Base-by-base conservation (phyloP, 2,329 filamentous ascomycete species). In the Microsporum audouinii region DNA sequence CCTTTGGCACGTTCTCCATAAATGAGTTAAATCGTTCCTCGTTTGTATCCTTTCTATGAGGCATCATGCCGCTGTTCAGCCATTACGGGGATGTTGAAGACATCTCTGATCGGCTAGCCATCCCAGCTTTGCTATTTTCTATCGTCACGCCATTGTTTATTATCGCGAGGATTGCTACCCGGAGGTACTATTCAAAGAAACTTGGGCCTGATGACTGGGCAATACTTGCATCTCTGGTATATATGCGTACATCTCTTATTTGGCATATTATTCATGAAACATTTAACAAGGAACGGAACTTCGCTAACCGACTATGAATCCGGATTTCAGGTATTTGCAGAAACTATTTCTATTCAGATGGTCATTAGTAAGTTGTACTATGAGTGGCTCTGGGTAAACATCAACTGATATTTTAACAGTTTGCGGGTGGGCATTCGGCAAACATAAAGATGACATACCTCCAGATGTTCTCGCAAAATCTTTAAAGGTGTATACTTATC, bases 1-100 rank as follows among this genome's bases (percentile, higher is more conserved):
- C 10, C 6, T 29, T 27, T 12, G 10, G 8, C 43, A 47, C 23
- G 8, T 23, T 8, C 17, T 27, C 17, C 23, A 17, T 23, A 29
- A 47, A 47, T 47, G 43, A 17, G 43, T 23, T 47, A 17, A 2
- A 29, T 27, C 27, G 23, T 47, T 47, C 23, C 6, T 47, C 17
- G 2, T 6, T 57, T 5, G 41, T 29, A 29, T 14, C 6, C 10
- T 31, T 10, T 39, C 38, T 57, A 57, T 27, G 36, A 33, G 57
- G 51, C 58, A 57, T 47, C 36, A 68, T 67, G 63, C 66, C 65
- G 17, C 27, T 66, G 14, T 65, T 67, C 53, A 68, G 65, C 43
- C 62, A 68, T 53, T 68, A 68, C 62, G 66, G 65, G 38, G 63
- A 66, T 59, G 59, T 68, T 43, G 63, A 62, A 17, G 65, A 68